A percentile compares a stretch with the other conserved stretches of the same genome.
Evolutionary conservation across 140 eudicot genomes (phyloP).

Genomic region (Cichorium intybus): DNA sequence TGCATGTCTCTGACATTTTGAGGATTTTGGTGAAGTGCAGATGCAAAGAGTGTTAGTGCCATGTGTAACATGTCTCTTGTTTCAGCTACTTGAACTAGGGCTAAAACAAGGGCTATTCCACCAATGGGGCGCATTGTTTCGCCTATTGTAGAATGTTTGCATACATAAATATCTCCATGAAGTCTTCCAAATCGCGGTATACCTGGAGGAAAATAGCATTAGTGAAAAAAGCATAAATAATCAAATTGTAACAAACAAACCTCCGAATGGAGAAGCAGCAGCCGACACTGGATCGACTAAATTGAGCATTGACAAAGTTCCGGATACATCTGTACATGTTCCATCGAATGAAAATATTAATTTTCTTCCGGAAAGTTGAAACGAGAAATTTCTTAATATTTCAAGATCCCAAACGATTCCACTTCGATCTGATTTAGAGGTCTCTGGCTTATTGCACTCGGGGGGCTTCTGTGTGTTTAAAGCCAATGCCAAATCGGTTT

Average conservation of each 20-base stretch:
- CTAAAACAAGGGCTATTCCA: constrained; percentile 89
- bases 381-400: constrained; percentile 75
- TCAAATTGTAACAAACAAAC: constrained; percentile 44
- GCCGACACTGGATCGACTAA: constrained; percentile 95
- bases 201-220: constrained; percentile 45
- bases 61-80: constrained; percentile 94
- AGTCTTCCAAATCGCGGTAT: constrained; percentile 98
- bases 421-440: constrained; percentile 61
- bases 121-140: constrained; percentile 87
- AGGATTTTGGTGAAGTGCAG: constrained; percentile 93
- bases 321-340: constrained; percentile 82
- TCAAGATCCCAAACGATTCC: constrained; percentile 96
- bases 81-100: constrained; percentile 97
- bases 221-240: constrained; percentile 11
- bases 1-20: constrained; percentile 87
- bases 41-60: constrained; percentile 78
- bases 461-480: constrained; percentile 66
- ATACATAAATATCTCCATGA: constrained; percentile 80
- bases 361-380: constrained; percentile 85
- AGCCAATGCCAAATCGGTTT: constrained; percentile 59
- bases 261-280: constrained; percentile 99
- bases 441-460: constrained; percentile 58
- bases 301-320: constrained; percentile 86
- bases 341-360: constrained; percentile 96
- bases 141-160: constrained; percentile 91